Base-by-base conservation (phyloP, 495 filamentous ascomycete species). In the Tuber magnatum region DNA sequence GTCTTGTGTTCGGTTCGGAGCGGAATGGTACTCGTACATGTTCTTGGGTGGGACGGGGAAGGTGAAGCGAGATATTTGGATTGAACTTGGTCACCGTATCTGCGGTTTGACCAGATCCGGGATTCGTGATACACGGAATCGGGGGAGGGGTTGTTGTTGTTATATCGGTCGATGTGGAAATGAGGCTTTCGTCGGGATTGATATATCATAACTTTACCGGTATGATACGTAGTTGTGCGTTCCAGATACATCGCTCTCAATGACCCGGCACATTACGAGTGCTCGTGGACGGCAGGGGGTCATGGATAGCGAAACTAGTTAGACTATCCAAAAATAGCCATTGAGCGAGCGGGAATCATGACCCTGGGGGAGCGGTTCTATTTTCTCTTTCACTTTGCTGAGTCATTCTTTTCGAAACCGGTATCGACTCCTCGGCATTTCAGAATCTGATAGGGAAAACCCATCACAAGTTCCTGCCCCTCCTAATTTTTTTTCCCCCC, bases 1-100 rank as follows among this genome's bases (percentile, higher is more conserved):
- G 56, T 65, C 56, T 32, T 65, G 56, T 65, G 56, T 65, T 65
- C 32, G 56, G 32, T 65, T 65, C 28, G 28, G 56, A 65, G 56
- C 56, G 56, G 56, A 35, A 65, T 65, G 14, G 28, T 65, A 35
- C 56, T 65, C 4, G 28, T 65, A 35, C 56, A 20, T 35, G 56
- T 3, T 65, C 28, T 65, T 7, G 16, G n/a, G 56, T 65, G 32
- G 56, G 56, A 35, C 32, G 56, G 56, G 28, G 56, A 35, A 6
- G 56, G 56, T 4, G 18, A 35, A 18, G 56, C 14, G 56, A 65
- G 28, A 65, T 65, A 35, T 35, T 18, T 35, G 28, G 56, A 35
- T 65, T 65, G 56, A 65, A 65, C 28, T 28, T 65, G 12, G 51
- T 35, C 8, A 18, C 56, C 28, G 28, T 32, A 35, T 65, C 56